phyloP scores from a whole-genome alignment of 768 basidiomycete species.

The Kwoniella pini region DNA sequence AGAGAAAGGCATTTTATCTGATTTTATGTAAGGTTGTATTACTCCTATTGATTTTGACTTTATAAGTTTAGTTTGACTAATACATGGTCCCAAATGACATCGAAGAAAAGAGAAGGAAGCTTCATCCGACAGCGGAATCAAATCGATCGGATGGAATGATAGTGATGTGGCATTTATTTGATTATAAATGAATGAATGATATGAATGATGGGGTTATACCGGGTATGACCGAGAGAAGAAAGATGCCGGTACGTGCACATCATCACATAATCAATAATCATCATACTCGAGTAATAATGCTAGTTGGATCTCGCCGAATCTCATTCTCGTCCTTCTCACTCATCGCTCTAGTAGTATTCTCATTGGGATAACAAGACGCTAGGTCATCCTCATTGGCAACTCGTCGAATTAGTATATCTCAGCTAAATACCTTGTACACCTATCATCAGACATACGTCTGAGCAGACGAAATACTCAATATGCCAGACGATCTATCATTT shows the following conservation, averaged over 20 bases:
- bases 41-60: background rate
- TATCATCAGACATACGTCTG: no score
- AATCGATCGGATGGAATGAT: background rate
- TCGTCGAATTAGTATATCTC: no score
- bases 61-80: background rate
- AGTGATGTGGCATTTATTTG: constrained; percentile 11
- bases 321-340: background rate
- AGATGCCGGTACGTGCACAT: background rate
- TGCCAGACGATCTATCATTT: constrained; percentile 38
- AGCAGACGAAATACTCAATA: constrained; percentile 7
- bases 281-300: no score
- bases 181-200: no score
- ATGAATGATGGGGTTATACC: background rate
- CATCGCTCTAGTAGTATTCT: background rate
- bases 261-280: background rate
- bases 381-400: no score
- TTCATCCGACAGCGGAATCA: background rate
- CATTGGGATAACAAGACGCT: no score
- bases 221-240: background rate
- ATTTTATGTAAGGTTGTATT: background rate
- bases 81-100: background rate
- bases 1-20: constrained; percentile 47
- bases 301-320: background rate
- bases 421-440: no score
- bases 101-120: constrained; percentile 7